These are phyloP conservation scores for Przewalskia tangutica DNA, from an alignment of 257 asterid species.

Conservation along the genomic window DNA sequence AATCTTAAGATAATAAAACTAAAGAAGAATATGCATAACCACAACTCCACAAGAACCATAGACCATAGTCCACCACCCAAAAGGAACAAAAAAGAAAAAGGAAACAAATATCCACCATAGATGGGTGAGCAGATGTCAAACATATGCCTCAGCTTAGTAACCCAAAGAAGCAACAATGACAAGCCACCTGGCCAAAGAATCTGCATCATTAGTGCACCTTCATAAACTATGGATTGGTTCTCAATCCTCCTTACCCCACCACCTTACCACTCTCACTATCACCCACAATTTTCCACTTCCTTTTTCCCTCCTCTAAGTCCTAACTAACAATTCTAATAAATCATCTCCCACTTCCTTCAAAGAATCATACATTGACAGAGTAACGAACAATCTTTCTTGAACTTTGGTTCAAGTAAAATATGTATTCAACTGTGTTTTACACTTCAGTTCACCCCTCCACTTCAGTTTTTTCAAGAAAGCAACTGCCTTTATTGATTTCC, in stretches of 20 bases:
- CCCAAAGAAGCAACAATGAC: not conserved
- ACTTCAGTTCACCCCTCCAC: conserved; percentile 38
- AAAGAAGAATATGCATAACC: not conserved
- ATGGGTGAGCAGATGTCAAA: not conserved
- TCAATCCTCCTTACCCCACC: conserved; percentile 35
- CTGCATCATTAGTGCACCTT: conserved; percentile 31
- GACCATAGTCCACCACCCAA: not conserved
- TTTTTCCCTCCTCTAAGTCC: not conserved
- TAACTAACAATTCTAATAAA: not conserved
- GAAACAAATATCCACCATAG: not conserved
- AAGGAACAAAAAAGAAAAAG: not conserved
- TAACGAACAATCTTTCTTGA: not conserved
- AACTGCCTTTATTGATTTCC: conserved; percentile 20
- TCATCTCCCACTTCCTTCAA: not conserved
- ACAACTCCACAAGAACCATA: not conserved
- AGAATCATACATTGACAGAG: not conserved
- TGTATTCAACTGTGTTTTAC: conserved; percentile 39
- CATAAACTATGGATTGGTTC: conserved; percentile 34
- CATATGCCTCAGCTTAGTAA: conserved; percentile 19
- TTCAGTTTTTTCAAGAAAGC: conserved; percentile 32
- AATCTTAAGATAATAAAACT: too few relatives aligned
- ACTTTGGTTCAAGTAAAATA: conserved; percentile 8
- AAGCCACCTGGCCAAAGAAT: conserved; percentile 40
- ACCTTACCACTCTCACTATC: conserved; percentile 2
- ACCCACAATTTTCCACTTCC: not conserved